These are phyloP conservation scores for Lathyrus oleraceus DNA, from an alignment of 306 rosid genomes.

Conservation along the genomic window DNA sequence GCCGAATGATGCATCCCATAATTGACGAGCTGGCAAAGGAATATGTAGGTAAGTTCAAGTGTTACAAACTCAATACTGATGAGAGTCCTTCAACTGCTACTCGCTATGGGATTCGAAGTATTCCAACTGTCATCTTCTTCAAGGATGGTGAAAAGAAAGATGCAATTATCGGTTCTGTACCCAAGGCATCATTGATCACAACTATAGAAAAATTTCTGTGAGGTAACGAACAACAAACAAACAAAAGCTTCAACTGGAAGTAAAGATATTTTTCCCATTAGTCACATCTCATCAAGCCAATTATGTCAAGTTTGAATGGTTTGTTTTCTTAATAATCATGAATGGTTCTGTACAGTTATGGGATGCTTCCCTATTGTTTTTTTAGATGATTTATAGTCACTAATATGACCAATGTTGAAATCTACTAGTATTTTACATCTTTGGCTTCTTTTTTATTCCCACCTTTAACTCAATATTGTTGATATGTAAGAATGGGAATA, in stretches of 20 bases:
- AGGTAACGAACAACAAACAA: constrained; percentile 45
- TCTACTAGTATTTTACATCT: constrained; percentile 22
- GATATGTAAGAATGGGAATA: not conserved
- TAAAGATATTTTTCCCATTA: constrained; percentile 43
- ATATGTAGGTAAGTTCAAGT: constrained; percentile 73
- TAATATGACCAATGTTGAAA: not conserved
- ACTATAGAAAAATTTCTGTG: constrained; percentile 83
- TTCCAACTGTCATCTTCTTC: constrained; percentile 85
- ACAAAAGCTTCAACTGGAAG: constrained; percentile 36
- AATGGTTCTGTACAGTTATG: constrained; percentile 54
- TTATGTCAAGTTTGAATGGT: constrained; percentile 37
- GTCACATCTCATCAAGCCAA: constrained; percentile 36
- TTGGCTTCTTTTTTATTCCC: constrained; percentile 8
- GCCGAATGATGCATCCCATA: constrained; percentile 95
- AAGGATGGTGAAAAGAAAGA: constrained; percentile 85
- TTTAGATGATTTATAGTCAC: constrained; percentile 36
- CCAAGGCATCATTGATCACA: constrained; percentile 71
- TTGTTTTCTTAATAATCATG: constrained; percentile 41
- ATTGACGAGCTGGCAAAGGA: constrained; percentile 70
- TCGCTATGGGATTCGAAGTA: constrained; percentile 80
- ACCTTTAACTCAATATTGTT: not conserved
- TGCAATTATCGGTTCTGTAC: constrained; percentile 82
- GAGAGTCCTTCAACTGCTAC: constrained; percentile 66
- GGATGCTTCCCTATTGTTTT: constrained; percentile 38
- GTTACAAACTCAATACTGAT: constrained; percentile 84